Conservation (phyloP, 2,329 filamentous ascomycete genomes). For the Monosporascus sp. region DNA sequence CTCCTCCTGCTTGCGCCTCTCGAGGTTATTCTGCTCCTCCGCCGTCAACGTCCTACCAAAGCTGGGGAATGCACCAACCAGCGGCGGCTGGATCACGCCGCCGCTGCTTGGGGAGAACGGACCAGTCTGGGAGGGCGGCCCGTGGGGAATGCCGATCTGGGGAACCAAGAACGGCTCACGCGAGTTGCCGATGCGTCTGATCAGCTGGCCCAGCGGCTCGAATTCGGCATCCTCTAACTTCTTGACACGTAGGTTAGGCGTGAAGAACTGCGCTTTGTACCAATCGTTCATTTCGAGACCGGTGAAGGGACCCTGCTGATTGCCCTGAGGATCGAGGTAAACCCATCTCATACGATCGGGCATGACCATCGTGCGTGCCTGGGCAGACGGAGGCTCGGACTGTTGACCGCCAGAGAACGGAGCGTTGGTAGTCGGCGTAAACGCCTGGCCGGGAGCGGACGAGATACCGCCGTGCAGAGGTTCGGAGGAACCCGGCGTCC, state of each 20-base stretch:
- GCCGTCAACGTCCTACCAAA: constrained; percentile 95
- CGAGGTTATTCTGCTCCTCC: constrained; percentile 95
- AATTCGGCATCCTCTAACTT: constrained; percentile 92
- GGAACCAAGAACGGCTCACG: constrained; percentile 95
- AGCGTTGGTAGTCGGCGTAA: constrained; percentile 22
- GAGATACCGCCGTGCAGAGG: constrained; percentile 19
- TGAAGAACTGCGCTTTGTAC: constrained; percentile 99
- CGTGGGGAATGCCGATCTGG: constrained; percentile 92
- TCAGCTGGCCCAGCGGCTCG: constrained; percentile 89
- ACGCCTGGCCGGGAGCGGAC: constrained; percentile 24
- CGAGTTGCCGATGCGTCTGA: constrained; percentile 93
- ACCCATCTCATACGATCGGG: constrained; percentile 98
- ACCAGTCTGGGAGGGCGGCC: constrained; percentile 54
- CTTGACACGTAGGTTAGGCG: constrained; percentile 87
- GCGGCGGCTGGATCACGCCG: constrained; percentile 73
- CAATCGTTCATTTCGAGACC: constrained; percentile 99
- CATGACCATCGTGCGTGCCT: constrained; percentile 94
- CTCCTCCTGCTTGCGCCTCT: constrained; percentile 95
- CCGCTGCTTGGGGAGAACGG: constrained; percentile 44
- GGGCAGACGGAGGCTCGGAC: constrained; percentile 52
- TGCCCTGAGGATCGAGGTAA: constrained; percentile 89
- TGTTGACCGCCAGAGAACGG: constrained; percentile 31
- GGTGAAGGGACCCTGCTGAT: constrained; percentile 89
- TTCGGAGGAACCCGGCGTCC: constrained; percentile 28
- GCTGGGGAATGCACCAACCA: constrained; percentile 89